These are phyloP conservation scores for Pseudogymnoascus sp. DNA, from an alignment of 2,329 filamentous ascomycete genomes.

Conservation along the genomic window DNA sequence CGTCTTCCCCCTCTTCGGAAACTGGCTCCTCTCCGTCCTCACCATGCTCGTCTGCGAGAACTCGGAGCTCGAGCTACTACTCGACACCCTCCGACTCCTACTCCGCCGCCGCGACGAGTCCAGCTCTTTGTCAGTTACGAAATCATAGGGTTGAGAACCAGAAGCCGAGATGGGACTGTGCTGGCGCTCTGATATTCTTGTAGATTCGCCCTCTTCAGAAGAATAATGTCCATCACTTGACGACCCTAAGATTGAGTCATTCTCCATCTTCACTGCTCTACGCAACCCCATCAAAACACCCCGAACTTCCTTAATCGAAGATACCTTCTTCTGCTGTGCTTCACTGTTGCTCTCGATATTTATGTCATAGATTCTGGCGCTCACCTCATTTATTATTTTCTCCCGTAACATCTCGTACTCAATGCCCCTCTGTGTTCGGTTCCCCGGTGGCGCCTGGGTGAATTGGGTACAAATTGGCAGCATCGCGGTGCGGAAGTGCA, in stretches of 20 bases:
- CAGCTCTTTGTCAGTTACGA: too few relatives aligned
- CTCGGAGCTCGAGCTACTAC: slow-evolving; percentile 22
- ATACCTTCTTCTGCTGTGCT: slow-evolving; percentile 58
- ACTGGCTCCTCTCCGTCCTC: slow-evolving; percentile 41
- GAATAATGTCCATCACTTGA: not conserved
- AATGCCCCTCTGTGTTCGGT: slow-evolving; percentile 59
- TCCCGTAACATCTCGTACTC: slow-evolving; percentile 72
- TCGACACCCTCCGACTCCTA: slow-evolving; percentile 27
- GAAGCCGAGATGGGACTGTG: not conserved
- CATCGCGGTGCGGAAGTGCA: slow-evolving; percentile 52
- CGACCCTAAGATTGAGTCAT: not conserved
- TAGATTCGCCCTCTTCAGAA: not conserved
- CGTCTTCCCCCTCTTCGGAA: slow-evolving; percentile 81
- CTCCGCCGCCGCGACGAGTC: slow-evolving; percentile 38
- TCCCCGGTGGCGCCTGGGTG: slow-evolving; percentile 51
- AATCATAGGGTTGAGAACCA: too few relatives aligned
- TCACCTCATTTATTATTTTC: slow-evolving; percentile 65
- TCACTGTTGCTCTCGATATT: slow-evolving; percentile 62
- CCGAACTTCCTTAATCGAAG: slow-evolving; percentile 65
- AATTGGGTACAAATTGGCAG: slow-evolving; percentile 59
- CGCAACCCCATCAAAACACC: slow-evolving; percentile 58
- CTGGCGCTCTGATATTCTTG: not conserved
- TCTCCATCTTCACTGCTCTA: not conserved
- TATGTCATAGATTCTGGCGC: slow-evolving; percentile 69
- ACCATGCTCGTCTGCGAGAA: not conserved